These are phyloP conservation scores for Geranium brycei DNA, from an alignment of 345 rosid genomes.

Conservation along the genomic window DNA sequence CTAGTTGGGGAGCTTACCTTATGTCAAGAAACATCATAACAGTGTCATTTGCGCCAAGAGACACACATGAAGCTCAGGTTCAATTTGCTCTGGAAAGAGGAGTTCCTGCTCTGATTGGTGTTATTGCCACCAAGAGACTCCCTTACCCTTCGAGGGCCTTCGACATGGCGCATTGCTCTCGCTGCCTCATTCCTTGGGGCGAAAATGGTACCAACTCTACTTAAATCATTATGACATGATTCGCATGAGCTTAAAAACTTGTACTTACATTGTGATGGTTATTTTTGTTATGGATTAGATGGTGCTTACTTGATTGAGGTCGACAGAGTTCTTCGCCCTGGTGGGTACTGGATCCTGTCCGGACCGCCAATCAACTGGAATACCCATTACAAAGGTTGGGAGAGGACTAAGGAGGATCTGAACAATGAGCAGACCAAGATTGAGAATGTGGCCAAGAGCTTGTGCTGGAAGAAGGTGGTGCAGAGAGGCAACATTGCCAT, in stretches of 20 bases:
- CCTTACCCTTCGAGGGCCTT: constrained; percentile 37
- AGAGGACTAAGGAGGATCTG: constrained; percentile 22
- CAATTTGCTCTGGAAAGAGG: constrained; percentile 40
- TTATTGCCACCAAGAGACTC: constrained; percentile 29
- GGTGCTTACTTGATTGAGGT: constrained; percentile 39
- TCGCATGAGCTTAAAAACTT: no score
- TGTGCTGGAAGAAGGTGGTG: constrained; percentile 37
- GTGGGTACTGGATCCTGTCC: constrained; percentile 53
- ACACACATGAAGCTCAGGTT: constrained; percentile 36
- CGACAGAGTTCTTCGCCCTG: constrained; percentile 32
- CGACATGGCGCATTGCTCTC: constrained; percentile 42
- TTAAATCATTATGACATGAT: no score
- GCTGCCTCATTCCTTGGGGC: constrained; percentile 38
- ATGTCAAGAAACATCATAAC: constrained; percentile 24
- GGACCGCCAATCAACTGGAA: constrained; percentile 48
- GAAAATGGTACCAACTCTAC: constrained; percentile 15
- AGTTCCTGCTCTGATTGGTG: constrained; percentile 32
- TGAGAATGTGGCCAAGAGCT: constrained; percentile 28
- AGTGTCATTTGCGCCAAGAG: constrained; percentile 37
- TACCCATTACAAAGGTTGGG: constrained; percentile 30
- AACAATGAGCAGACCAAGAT: constrained; percentile 29
- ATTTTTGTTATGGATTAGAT: constrained; percentile 10
- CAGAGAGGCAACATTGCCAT: constrained; percentile 40
- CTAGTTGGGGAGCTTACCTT: constrained; percentile 41
- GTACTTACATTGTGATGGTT: background rate